Percentiles rank a stretch among this genome's conserved stretches.
phyloP scores from a whole-genome alignment of 768 basidiomycete genomes.

The Hysterangium stoloniferum region DNA sequence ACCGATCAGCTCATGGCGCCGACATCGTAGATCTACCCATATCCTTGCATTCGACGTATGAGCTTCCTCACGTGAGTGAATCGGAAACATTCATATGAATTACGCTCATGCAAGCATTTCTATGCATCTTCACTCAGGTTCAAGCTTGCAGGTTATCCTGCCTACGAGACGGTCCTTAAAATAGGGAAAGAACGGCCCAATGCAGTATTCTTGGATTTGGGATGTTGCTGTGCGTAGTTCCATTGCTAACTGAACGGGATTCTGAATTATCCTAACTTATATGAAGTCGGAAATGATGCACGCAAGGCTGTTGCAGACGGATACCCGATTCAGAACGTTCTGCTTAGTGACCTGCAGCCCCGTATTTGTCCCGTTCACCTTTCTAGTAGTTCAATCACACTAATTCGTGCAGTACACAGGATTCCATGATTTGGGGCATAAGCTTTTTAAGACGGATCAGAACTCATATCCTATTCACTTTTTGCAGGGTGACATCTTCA shows the following conservation, averaged over 20 bases:
- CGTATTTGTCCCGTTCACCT: background rate
- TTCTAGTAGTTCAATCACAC: background rate
- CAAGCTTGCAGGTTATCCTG: slow-evolving; percentile 11
- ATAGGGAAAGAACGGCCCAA: slow-evolving; percentile 29
- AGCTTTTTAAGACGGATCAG: slow-evolving; percentile 12
- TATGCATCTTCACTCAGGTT: slow-evolving; percentile 5
- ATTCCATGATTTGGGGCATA: slow-evolving; percentile 17
- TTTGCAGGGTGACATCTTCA: slow-evolving; percentile 13
- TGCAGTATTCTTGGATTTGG: slow-evolving; percentile 37
- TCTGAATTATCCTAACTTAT: background rate
- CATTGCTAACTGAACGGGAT: slow-evolving; percentile 19
- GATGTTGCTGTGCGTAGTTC: slow-evolving; percentile 33
- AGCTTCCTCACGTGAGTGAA: slow-evolving; percentile 19
- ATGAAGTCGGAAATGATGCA: slow-evolving; percentile 12
- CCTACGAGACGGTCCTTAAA: slow-evolving; percentile 24
- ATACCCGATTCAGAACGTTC: slow-evolving; percentile 12
- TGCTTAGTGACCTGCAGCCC: slow-evolving; percentile 11
- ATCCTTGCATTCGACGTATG: slow-evolving; percentile 22
- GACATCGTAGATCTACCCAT: slow-evolving; percentile 20
- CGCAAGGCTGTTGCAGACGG: slow-evolving; percentile 13
- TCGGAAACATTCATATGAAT: background rate
- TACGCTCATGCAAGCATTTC: background rate
- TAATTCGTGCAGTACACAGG: background rate
- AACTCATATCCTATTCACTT: slow-evolving; percentile 11
- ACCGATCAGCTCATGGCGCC: background rate